phyloP scores from a whole-genome alignment of 441 rosid species.

The Gossypium gossypioides region DNA sequence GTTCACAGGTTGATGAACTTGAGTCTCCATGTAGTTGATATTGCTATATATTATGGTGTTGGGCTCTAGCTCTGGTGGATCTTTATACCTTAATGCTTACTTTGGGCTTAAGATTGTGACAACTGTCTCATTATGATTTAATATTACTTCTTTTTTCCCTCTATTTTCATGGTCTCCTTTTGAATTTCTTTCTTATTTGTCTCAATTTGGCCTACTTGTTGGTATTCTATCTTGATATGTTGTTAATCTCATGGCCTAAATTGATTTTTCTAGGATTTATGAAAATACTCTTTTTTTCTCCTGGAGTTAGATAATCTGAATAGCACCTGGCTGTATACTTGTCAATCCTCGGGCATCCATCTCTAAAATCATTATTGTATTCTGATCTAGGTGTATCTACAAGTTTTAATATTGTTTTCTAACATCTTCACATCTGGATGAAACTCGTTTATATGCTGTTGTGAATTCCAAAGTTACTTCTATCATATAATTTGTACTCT shows the following conservation, averaged over 20 bases:
- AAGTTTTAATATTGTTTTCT: background rate
- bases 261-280: background rate
- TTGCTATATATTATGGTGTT: background rate
- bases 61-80: background rate
- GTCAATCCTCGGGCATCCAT: background rate
- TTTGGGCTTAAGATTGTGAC: background rate
- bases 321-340: background rate
- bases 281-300: background rate
- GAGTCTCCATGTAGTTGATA: background rate
- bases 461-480: background rate
- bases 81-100: background rate
- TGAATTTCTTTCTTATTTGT: background rate
- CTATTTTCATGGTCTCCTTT: background rate
- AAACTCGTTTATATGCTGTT: background rate
- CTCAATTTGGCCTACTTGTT: background rate
- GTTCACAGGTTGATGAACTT: background rate
- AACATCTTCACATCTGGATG: background rate
- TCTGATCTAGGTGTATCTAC: background rate
- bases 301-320: background rate
- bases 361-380: background rate
- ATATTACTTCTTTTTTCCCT: background rate
- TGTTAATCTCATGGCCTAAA: background rate
- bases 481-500: slow-evolving; percentile 7
- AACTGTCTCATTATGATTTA: background rate
- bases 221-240: background rate